Conservation (phyloP, 2,329 filamentous ascomycete species). For the Aspergillus sergii region DNA sequence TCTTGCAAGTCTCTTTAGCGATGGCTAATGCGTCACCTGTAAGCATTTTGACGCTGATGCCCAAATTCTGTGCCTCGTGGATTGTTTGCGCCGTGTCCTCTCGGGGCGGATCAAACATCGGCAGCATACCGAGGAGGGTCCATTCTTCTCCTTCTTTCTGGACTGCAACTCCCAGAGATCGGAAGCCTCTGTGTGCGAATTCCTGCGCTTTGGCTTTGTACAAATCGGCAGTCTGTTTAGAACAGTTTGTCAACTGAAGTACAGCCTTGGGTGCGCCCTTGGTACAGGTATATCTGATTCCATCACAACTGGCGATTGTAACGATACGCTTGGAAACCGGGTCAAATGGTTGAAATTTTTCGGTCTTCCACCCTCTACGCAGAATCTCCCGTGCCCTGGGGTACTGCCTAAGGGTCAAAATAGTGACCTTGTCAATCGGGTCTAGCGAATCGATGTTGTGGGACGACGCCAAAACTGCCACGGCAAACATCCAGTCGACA, state of each 20-base stretch:
- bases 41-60: slow-evolving; percentile 79
- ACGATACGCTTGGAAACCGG: slow-evolving; percentile 81
- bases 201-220: slow-evolving; percentile 74
- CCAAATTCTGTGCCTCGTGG: slow-evolving; percentile 72
- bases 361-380: slow-evolving; percentile 71
- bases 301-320: slow-evolving; percentile 67
- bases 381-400: slow-evolving; percentile 75
- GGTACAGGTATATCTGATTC: slow-evolving; percentile 71
- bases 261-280: slow-evolving; percentile 79
- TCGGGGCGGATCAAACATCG: slow-evolving; percentile 79
- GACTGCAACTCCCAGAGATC: slow-evolving; percentile 75
- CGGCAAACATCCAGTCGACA: slow-evolving; percentile 83
- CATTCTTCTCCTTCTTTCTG: slow-evolving; percentile 75
- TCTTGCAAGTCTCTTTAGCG: slow-evolving; percentile 80
- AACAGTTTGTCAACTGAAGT: slow-evolving; percentile 68
- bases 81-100: slow-evolving; percentile 79
- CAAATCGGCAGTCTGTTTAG: slow-evolving; percentile 63
- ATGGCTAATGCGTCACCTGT: slow-evolving; percentile 80
- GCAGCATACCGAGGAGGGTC: slow-evolving; percentile 74
- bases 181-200: slow-evolving; percentile 77
- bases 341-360: slow-evolving; percentile 72
- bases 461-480: slow-evolving; percentile 73
- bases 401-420: slow-evolving; percentile 73
- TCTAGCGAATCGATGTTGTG: slow-evolving; percentile 78
- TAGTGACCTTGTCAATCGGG: slow-evolving; percentile 78